Base-by-base conservation (phyloP, 163 green algal genomes). In the Volvox carteri region DNA sequence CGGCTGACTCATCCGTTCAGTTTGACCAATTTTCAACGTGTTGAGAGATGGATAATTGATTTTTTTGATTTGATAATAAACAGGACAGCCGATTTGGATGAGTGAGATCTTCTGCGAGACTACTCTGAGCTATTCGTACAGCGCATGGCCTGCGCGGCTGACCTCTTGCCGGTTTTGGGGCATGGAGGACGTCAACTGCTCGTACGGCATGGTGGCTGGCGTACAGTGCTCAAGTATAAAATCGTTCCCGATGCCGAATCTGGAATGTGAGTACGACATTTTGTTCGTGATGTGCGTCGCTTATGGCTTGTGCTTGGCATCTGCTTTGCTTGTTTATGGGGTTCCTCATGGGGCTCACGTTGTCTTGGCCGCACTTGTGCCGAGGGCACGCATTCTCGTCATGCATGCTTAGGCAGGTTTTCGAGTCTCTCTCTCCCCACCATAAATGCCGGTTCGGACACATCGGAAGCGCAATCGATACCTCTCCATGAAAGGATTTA, bases 121-220 rank as follows among this genome's bases (percentile, higher is more conserved):
- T 41, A 37, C 60, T 6, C 33, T 67, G 0, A 48, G 16, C 56
- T 39, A 54, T 25, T 42, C 41, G 70, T 78, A 78, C 56, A 48
- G 23, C 21, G 5, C 8, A 39, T 77, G 78, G 58, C 58, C 78
- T 0, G 18, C 25, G 33, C 58, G n/a, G 11, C n/a, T 86, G 1
- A 86, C 78, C 0, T 4, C 12, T 2, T 86, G 78, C 42, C 78
- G 56, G 18, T 86, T 67, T 41, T 77, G 58, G 58, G 78, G 78
- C 28, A 86, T 86, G 78, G 78, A 86, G 56, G 78, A 86, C 60
- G 78, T 62, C 28, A 62, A 62, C 11, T 86, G 78, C 78, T n/a
- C 78, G 56, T 21, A 76, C 58, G 58, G 41, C 39, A 48, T 42
- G 25, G 78, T 86, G 58, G 58, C 39, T 28, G 78, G 78, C 35